These are phyloP conservation scores for Vaccinium vitisidaea DNA, from an alignment of 148 eudicot species.

Conservation along the genomic window DNA sequence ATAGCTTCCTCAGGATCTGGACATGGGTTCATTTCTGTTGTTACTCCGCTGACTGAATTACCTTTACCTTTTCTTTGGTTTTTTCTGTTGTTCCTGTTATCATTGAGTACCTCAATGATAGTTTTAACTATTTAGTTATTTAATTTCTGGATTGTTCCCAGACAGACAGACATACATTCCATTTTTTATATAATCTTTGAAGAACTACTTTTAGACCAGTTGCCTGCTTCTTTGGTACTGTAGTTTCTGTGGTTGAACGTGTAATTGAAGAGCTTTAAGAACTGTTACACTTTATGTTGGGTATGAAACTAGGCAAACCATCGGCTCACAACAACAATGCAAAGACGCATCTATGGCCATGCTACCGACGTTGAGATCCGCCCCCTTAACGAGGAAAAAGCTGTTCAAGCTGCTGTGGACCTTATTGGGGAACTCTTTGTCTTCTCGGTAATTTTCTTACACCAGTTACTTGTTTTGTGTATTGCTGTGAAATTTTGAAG, in stretches of 20 bases:
- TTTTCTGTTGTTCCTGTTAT: not conserved
- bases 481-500: not conserved
- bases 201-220: not conserved
- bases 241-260: conserved; percentile 2
- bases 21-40: not conserved
- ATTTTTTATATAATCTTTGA: not conserved
- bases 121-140: conserved; percentile 2
- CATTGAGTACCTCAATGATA: not conserved
- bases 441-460: conserved; percentile 60
- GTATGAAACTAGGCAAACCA: conserved; percentile 63
- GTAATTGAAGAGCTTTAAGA: not conserved
- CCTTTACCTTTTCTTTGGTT: not conserved
- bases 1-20: no score
- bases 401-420: conserved; percentile 89
- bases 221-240: not conserved
- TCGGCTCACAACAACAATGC: conserved; percentile 72
- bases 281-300: not conserved
- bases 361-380: conserved; percentile 91
- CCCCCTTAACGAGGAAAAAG: conserved; percentile 89
- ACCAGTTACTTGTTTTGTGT: not conserved
- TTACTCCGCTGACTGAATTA: not conserved
- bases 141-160: not conserved
- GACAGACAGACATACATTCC: not conserved
- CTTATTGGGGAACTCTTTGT: conserved; percentile 86
- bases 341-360: conserved; percentile 87